phyloP scores from a whole-genome alignment of 2,329 filamentous ascomycete species.

The Didymellaceae sp. region DNA sequence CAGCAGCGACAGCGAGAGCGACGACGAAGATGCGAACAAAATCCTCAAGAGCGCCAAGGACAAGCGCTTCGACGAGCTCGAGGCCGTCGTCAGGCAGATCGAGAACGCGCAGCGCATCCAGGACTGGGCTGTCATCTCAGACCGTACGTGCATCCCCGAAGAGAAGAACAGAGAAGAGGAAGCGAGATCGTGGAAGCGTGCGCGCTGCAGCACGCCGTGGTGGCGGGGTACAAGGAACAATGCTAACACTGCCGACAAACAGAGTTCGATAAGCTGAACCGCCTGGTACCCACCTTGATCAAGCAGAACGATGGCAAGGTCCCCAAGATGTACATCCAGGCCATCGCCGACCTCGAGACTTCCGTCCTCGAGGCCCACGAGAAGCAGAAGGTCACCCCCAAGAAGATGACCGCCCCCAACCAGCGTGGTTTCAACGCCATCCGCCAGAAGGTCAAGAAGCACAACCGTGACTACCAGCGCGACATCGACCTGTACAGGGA shows the following conservation, averaged over 20 bases:
- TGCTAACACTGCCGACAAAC: constrained; percentile 29
- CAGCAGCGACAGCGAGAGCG: constrained; percentile 79
- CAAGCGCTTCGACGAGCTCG: constrained; percentile 93
- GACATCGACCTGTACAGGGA: constrained; percentile 88
- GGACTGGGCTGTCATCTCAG: constrained; percentile 92
- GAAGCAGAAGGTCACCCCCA: constrained; percentile 93
- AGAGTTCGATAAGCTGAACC: constrained; percentile 96
- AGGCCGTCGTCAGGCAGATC: constrained; percentile 86
- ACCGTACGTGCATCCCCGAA: constrained; percentile 66
- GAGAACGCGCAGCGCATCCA: constrained; percentile 98
- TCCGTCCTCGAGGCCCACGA: constrained; percentile 90
- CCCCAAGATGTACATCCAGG: constrained; percentile 92
- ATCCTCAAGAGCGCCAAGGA: constrained; percentile 98
- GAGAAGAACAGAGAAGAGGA: neutral
- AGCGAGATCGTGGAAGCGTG: neutral
- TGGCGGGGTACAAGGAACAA: constrained; percentile 12
- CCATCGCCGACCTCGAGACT: constrained; percentile 91
- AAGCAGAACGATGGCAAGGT: constrained; percentile 71
- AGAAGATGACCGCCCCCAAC: constrained; percentile 99
- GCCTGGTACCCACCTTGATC: constrained; percentile 68
- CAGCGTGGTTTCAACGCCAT: constrained; percentile 94
- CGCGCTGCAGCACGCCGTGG: constrained; percentile 11
- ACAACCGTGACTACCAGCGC: constrained; percentile 90
- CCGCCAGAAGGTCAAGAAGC: constrained; percentile 98
- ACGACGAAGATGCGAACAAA: constrained; percentile 83